These are phyloP conservation scores for Pseudogymnoascus sp. DNA, from an alignment of 2,329 filamentous ascomycete species.

Conservation along the genomic window DNA sequence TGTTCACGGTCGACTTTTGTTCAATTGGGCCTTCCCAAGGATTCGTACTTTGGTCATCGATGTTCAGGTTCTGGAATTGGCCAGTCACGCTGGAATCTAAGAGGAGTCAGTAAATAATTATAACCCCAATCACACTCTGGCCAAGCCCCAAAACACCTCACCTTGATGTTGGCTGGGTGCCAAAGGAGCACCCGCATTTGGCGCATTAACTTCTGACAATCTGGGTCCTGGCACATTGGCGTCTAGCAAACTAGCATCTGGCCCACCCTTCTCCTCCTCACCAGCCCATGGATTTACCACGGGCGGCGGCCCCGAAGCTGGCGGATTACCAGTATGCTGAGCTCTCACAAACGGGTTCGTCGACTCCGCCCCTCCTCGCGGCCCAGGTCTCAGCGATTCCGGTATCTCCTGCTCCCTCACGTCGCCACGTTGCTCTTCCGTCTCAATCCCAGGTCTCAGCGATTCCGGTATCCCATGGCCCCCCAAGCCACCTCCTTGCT, in stretches of 20 bases:
- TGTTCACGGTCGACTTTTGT: constrained; percentile 17
- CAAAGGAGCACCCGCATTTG: constrained; percentile 13
- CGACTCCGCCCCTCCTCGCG: constrained; percentile 15
- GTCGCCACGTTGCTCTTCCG: background rate
- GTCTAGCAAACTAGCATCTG: constrained; percentile 16
- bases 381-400: constrained; percentile 23
- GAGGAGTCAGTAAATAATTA: background rate
- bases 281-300: constrained; percentile 26
- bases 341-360: constrained; percentile 26
- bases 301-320: constrained; percentile 15
- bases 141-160: background rate
- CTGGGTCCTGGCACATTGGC: constrained; percentile 19
- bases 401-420: constrained; percentile 17
- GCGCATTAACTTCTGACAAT: constrained; percentile 15
- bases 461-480: no score
- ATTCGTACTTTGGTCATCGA: constrained; percentile 24
- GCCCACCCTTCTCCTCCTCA: constrained; percentile 17
- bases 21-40: constrained; percentile 23
- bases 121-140: background rate
- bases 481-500: no score
- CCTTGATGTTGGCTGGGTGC: background rate
- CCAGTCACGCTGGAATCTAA: constrained; percentile 16
- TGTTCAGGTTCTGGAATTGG: constrained; percentile 22
- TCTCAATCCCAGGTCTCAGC: background rate
- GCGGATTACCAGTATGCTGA: constrained; percentile 14